These are phyloP conservation scores for Epichloe uncinata DNA, from an alignment of 2,329 filamentous ascomycete species.

Conservation along the genomic window DNA sequence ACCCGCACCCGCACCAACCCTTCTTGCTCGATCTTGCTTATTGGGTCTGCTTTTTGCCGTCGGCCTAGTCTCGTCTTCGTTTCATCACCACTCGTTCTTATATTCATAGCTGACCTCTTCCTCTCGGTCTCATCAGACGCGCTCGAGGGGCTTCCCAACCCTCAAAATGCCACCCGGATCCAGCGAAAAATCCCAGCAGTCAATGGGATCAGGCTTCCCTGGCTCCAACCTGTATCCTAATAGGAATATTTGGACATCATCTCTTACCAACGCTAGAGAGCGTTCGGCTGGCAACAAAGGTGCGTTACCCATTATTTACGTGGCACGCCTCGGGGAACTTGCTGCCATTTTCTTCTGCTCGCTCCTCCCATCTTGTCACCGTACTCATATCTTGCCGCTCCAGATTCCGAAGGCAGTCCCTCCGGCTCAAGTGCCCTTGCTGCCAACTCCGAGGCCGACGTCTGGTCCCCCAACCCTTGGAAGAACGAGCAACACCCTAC, in stretches of 20 bases:
- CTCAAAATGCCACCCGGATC: slow-evolving; percentile 23
- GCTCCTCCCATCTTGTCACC: slow-evolving; percentile 6
- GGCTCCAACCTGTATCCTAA: slow-evolving; percentile 23
- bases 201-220: slow-evolving; percentile 27
- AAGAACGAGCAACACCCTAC: slow-evolving; percentile 33
- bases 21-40: slow-evolving; percentile 1
- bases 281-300: slow-evolving; percentile 31
- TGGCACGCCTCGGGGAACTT: background rate
- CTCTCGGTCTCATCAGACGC: slow-evolving; percentile 15
- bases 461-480: slow-evolving; percentile 49
- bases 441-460: slow-evolving; percentile 54
- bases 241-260: slow-evolving; percentile 27
- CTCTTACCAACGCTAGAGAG: slow-evolving; percentile 27
- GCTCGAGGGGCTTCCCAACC: slow-evolving; percentile 24
- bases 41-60: slow-evolving; percentile 9
- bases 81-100: slow-evolving; percentile 6
- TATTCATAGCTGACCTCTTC: slow-evolving; percentile 10
- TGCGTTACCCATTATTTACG: slow-evolving; percentile 18
- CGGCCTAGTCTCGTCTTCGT: slow-evolving; percentile 1
- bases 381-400: background rate
- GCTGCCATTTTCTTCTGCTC: background rate
- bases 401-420: slow-evolving; percentile 27
- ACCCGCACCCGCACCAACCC: slow-evolving; percentile 1
- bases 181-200: slow-evolving; percentile 18
- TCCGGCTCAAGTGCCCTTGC: slow-evolving; percentile 58